Conservation (phyloP, 2,329 filamentous ascomycete species). For the Ophiocordyceps robertsii region DNA sequence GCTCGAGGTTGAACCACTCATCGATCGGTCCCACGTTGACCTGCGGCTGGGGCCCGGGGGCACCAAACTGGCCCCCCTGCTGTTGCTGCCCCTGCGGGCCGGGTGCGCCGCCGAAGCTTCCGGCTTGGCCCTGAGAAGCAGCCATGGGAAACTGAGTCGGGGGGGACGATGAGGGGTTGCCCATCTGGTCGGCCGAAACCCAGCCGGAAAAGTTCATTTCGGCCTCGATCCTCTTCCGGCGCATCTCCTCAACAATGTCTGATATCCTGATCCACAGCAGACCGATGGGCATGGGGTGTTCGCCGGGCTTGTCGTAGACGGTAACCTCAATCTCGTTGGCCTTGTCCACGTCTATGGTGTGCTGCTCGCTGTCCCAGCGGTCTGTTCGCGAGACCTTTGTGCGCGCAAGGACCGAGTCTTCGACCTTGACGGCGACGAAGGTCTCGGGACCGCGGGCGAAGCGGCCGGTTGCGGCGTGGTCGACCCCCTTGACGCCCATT, state of each 20-base stretch:
- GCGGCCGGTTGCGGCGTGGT: slow-evolving; percentile 72
- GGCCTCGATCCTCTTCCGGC: slow-evolving; percentile 90
- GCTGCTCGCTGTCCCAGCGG: slow-evolving; percentile 81
- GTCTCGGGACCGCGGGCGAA: slow-evolving; percentile 90
- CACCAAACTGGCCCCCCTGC: slow-evolving; percentile 16
- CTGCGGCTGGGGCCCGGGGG: slow-evolving; percentile 31
- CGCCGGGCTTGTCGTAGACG: slow-evolving; percentile 88
- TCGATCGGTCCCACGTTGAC: slow-evolving; percentile 56
- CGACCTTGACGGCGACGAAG: slow-evolving; percentile 91
- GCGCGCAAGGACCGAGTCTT: slow-evolving; percentile 80
- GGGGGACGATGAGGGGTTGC: slow-evolving; percentile 36
- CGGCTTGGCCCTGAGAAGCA: slow-evolving; percentile 28
- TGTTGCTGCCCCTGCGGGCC: slow-evolving; percentile 20
- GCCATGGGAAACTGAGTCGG: slow-evolving; percentile 45
- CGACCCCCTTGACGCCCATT: slow-evolving; percentile 82
- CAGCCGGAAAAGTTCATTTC: slow-evolving; percentile 91
- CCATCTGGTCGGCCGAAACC: slow-evolving; percentile 96
- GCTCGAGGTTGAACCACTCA: slow-evolving; percentile 94
- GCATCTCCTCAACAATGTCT: slow-evolving; percentile 94
- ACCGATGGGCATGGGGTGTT: slow-evolving; percentile 83
- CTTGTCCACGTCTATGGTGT: slow-evolving; percentile 91
- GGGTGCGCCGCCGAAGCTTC: slow-evolving; percentile 28
- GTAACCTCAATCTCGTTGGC: slow-evolving; percentile 97
- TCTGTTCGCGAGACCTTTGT: slow-evolving; percentile 79
- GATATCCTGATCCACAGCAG: slow-evolving; percentile 95